Percentiles rank a stretch among this genome's conserved stretches.
These are phyloP conservation scores for Fraxinus nigra DNA, from an alignment of 305 asterid species.

Conservation along the genomic window DNA sequence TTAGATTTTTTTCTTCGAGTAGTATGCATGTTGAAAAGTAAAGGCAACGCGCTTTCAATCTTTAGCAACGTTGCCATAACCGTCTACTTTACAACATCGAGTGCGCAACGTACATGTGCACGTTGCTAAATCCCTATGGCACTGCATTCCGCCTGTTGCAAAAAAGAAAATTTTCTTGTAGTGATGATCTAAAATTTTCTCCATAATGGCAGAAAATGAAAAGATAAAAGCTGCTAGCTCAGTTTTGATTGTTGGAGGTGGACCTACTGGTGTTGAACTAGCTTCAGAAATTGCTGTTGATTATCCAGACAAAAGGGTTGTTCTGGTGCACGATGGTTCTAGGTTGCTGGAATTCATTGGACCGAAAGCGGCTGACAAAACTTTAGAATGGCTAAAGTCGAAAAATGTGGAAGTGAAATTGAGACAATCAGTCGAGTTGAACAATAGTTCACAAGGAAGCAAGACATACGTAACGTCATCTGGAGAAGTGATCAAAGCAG, in stretches of 20 bases:
- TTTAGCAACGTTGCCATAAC: too few species aligned
- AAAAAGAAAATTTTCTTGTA: too few species aligned
- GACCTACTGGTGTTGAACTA: conserved; percentile 84
- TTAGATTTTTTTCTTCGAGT: too few species aligned
- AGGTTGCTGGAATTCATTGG: conserved; percentile 75
- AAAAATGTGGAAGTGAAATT: conserved; percentile 65
- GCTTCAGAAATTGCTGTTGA: conserved; percentile 76
- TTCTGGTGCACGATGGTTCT: conserved; percentile 60
- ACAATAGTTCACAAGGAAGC: conserved; percentile 35
- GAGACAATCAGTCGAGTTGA: conserved; percentile 47
- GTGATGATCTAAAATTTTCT: background rate
- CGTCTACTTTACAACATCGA: too few species aligned
- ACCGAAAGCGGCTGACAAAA: conserved; percentile 57
- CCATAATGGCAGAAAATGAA: conserved; percentile 48
- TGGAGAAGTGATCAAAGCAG: conserved; percentile 56
- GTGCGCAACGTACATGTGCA: too few species aligned
- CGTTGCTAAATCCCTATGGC: too few species aligned
- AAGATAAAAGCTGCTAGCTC: conserved; percentile 55
- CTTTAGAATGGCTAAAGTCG: conserved; percentile 62
- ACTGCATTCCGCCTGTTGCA: too few species aligned
- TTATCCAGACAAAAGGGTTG: conserved; percentile 54
- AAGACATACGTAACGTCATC: conserved; percentile 45
- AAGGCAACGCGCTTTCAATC: too few species aligned
- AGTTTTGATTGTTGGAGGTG: conserved; percentile 70
- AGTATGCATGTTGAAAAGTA: too few species aligned